phyloP scores from a whole-genome alignment of 129 eudicot genomes.

The Escallonia herrerae region DNA sequence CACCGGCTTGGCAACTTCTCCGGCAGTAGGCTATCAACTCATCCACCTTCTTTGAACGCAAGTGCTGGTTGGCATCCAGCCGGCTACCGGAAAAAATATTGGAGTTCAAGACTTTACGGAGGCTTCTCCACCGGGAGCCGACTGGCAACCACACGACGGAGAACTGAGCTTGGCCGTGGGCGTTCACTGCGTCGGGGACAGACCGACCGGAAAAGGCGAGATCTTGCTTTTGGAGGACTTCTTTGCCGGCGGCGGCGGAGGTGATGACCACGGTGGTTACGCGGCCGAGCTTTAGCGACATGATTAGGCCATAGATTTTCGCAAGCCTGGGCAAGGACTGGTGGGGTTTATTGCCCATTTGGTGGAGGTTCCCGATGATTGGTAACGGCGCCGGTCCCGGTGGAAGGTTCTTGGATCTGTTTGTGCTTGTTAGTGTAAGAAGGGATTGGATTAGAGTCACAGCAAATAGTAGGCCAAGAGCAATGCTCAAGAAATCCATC shows the following conservation, averaged over 20 bases:
- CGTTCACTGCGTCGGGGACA: conserved; percentile 45
- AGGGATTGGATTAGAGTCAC: conserved; percentile 9
- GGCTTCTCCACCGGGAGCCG: conserved; percentile 35
- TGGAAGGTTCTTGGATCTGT: conserved; percentile 30
- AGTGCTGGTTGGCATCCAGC: conserved; percentile 34
- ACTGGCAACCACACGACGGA: conserved; percentile 46
- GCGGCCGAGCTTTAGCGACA: conserved; percentile 44
- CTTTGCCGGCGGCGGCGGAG: conserved; percentile 43
- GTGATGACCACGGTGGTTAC: conserved; percentile 50
- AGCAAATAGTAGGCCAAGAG: conserved; percentile 13
- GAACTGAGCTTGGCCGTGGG: conserved; percentile 30
- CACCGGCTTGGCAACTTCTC: conserved; percentile 19
- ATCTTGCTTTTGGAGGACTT: conserved; percentile 60
- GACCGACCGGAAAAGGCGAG: conserved; percentile 38
- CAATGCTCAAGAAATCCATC: conserved; percentile 31
- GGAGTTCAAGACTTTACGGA: conserved; percentile 28
- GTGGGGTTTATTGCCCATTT: conserved; percentile 46
- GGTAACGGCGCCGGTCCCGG: conserved; percentile 57
- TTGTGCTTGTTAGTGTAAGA: not conserved
- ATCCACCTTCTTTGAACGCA: conserved; percentile 35
- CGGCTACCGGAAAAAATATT: conserved; percentile 34
- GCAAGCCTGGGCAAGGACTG: conserved; percentile 33
- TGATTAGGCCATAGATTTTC: conserved; percentile 39
- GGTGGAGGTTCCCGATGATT: conserved; percentile 43
- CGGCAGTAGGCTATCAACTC: conserved; percentile 34